Conservation (phyloP, 495 filamentous ascomycete species). For the Penicillium bovifimosum region DNA sequence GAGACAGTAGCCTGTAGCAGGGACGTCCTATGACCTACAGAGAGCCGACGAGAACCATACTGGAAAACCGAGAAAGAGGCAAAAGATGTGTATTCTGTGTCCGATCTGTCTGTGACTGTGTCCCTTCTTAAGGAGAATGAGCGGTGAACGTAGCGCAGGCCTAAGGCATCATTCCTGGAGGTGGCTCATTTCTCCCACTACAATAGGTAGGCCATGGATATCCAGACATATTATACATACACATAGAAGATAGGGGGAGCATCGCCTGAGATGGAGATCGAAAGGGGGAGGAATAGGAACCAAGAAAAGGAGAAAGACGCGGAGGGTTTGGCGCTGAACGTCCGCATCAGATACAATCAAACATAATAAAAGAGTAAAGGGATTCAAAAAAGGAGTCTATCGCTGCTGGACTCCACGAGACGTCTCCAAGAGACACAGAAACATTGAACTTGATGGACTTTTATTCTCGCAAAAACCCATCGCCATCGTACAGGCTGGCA, state of each 20-base stretch:
- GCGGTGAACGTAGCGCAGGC: no score
- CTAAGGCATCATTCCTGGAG: no score
- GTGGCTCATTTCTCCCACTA: no score
- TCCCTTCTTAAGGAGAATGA: no score
- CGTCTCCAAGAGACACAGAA: neutral
- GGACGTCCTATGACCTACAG: no score
- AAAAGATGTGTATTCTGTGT: no score
- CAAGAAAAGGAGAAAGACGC: conserved; percentile 10
- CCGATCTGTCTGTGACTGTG: no score
- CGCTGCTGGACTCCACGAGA: neutral
- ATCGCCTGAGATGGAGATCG: conserved; percentile 1
- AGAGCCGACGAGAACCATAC: no score
- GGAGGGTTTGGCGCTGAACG: conserved; percentile 17
- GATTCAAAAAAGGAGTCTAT: neutral
- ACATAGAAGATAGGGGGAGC: neutral
- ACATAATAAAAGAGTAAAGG: neutral
- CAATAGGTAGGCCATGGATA: conserved; percentile 20
- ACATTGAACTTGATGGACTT: no score
- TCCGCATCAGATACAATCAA: conserved; percentile 4
- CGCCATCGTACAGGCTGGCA: conserved; percentile 45
- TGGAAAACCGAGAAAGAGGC: no score
- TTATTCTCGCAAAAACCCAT: conserved; percentile 46
- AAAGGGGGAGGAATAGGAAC: conserved; percentile 7
- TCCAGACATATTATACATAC: conserved; percentile 9
- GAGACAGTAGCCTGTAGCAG: no score